phyloP scores from a whole-genome alignment of 2,329 filamentous ascomycete genomes.

The Aspergillus piperis region DNA sequence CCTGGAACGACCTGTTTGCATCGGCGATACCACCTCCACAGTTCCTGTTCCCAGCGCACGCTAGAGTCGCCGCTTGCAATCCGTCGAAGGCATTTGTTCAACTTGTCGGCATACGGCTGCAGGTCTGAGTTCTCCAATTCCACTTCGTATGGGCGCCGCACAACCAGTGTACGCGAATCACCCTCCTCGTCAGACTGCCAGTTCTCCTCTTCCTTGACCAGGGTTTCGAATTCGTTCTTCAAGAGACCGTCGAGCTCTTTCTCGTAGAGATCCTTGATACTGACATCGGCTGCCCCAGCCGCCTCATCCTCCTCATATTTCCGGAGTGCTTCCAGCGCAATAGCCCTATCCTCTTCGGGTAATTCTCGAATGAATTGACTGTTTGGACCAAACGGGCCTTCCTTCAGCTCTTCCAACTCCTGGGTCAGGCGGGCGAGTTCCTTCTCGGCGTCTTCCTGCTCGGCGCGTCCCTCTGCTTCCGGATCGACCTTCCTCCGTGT shows the following conservation, averaged over 20 bases:
- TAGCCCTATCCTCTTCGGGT: conserved; percentile 43
- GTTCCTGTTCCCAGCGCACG: conserved; percentile 34
- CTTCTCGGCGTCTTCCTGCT: conserved; percentile 38
- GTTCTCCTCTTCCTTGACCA: conserved; percentile 40
- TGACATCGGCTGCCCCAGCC: conserved; percentile 24
- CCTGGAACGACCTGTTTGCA: conserved; percentile 50
- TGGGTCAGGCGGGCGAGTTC: conserved; percentile 43
- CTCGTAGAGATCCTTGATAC: conserved; percentile 42
- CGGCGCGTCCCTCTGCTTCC: conserved; percentile 41
- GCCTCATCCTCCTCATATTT: conserved; percentile 43
- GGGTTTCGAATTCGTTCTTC: conserved; percentile 39
- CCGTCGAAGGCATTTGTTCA: conserved; percentile 41
- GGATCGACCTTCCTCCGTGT: conserved; percentile 40
- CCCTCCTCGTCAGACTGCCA: conserved; percentile 32
- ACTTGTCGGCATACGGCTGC: conserved; percentile 43
- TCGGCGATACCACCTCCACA: conserved; percentile 55
- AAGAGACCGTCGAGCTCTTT: conserved; percentile 45
- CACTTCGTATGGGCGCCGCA: conserved; percentile 34
- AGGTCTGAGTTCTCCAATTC: conserved; percentile 33
- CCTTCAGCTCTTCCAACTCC: conserved; percentile 41
- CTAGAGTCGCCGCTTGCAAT: conserved; percentile 32
- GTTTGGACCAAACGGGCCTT: conserved; percentile 45
- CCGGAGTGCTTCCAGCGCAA: conserved; percentile 45
- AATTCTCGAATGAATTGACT: conserved; percentile 47
- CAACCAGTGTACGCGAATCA: conserved; percentile 17